phyloP scores from a whole-genome alignment of 306 rosid species.

The Castanea crenata region DNA sequence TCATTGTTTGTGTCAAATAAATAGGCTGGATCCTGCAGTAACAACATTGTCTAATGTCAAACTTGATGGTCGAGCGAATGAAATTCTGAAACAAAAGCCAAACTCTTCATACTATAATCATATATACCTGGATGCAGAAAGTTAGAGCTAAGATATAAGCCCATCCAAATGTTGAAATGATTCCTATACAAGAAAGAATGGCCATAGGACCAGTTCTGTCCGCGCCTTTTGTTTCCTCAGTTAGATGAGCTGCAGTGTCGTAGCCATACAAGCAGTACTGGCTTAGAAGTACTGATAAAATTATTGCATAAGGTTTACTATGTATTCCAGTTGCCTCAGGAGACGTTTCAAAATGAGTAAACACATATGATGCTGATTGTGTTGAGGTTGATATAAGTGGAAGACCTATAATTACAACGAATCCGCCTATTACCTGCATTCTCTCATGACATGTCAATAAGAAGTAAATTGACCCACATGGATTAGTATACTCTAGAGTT shows the following conservation, averaged over 20 bases:
- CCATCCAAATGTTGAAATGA: neutral
- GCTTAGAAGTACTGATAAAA: neutral
- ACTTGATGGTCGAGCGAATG: neutral
- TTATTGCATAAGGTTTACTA: neutral
- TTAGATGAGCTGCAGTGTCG: constrained; percentile 10
- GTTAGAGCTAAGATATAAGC: neutral
- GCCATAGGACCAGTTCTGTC: constrained; percentile 3
- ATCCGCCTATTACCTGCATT: neutral
- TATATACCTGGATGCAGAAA: neutral
- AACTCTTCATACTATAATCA: neutral
- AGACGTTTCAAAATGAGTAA: constrained; percentile 4
- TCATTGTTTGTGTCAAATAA: neutral
- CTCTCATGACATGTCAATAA: neutral
- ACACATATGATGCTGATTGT: constrained; percentile 4
- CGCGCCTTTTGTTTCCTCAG: neutral
- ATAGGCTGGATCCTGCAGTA: neutral
- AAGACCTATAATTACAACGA: neutral
- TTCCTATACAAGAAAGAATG: neutral
- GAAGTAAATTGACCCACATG: no score
- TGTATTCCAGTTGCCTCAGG: constrained; percentile 2
- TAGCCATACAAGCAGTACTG: constrained; percentile 6
- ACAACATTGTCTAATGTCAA: neutral
- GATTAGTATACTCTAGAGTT: no score
- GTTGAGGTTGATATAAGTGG: neutral
- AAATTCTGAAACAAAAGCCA: neutral